Base-by-base conservation (phyloP, 805 yeast species). In the Ogataea polymorpha region DNA sequence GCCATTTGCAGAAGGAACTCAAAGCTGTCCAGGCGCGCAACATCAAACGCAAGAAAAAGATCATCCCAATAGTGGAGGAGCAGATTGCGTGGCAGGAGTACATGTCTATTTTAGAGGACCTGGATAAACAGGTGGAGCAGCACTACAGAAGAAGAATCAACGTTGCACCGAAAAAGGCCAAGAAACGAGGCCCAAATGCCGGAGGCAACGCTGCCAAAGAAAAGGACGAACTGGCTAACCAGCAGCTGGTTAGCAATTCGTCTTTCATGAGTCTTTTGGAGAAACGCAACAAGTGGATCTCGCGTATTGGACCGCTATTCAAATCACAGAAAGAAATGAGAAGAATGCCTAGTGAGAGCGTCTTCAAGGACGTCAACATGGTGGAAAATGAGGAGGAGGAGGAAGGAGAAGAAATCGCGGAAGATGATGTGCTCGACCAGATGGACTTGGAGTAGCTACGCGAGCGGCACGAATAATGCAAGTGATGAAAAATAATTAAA, bases 61-160 rank as follows among this genome's bases (percentile, higher is more conserved):
- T 93, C 26, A 65, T 81, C 18, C 95, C 96, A 1, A 54, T 82
- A 1, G 74, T 93, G 12, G 91, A 89, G 51, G 93, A 86, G 49
- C 95, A 86, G 53, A 71, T 93, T 54, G 96, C 97, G 20, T 93
- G 90, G 80, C 96, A 91, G 60, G 99, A 93, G 61, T 93, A 87
- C 61, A 71, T 82, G 44, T 84, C 91, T 10, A 90, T 93, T 39
- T 64, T 89, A 44, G 98, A 93, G 42, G 98, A 93, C 58, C 70
- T 93, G 51, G 97, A 93, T 61, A 93, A 91, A 61, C 99, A 93
- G 64, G 90, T 93, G 26, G 99, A 93, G 59, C 97, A 87, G 61
- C 90, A 95, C 15, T 93, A 90, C 59, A 67, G 85, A 48, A 85
- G 89, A 61, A 71, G 97, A 45, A 74, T 85, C 41, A 79, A 89